Evolutionary conservation across 2,329 filamentous ascomycete species (phyloP).

Genomic region (Pseudogymnoascus verrucosus): DNA sequence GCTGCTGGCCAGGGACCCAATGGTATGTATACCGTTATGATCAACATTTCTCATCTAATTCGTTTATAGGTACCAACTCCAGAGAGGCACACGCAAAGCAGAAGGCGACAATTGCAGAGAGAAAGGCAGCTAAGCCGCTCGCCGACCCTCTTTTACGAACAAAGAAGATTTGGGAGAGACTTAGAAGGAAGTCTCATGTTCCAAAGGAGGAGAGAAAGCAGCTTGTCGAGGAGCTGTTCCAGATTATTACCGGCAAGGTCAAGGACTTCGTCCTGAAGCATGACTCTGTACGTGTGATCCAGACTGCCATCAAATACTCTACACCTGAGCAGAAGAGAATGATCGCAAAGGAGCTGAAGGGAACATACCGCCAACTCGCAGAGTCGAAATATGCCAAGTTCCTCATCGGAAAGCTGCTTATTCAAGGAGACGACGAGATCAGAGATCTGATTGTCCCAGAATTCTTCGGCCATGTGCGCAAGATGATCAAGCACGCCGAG

Average conservation of each 20-base stretch:
- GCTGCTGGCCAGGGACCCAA: constrained; percentile 14
- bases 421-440: constrained; percentile 83
- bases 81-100: constrained; percentile 90
- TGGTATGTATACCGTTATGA: constrained; percentile 17
- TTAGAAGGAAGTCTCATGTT: constrained; percentile 89
- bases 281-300: constrained; percentile 90
- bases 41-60: constrained; percentile 12
- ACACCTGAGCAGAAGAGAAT: constrained; percentile 74
- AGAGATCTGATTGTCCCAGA: constrained; percentile 84
- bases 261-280: constrained; percentile 98
- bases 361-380: constrained; percentile 74
- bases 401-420: constrained; percentile 86
- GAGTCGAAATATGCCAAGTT: constrained; percentile 98
- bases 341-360: constrained; percentile 80
- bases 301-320: constrained; percentile 94
- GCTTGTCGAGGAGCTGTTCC: constrained; percentile 82
- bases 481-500: constrained; percentile 91
- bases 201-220: constrained; percentile 80
- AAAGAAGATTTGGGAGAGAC: constrained; percentile 94
- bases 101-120: constrained; percentile 77
- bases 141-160: constrained; percentile 80
- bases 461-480: constrained; percentile 88
- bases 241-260: constrained; percentile 82
- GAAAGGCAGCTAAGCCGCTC: constrained; percentile 86
- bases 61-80: constrained; percentile 50